Conservation (phyloP, 1,139 yeast species). For the Magnusiomyces ingens region DNA sequence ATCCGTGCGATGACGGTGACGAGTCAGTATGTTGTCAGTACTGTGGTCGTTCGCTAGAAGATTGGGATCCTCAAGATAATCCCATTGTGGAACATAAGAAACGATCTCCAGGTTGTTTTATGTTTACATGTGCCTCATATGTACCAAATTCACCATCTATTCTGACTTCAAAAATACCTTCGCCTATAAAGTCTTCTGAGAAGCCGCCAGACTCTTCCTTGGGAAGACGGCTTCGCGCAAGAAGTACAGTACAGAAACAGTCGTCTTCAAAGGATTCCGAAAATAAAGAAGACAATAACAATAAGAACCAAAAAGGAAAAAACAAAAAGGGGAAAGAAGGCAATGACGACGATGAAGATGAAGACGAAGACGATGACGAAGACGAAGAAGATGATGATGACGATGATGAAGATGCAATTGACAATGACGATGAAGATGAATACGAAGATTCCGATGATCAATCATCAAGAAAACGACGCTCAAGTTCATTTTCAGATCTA, state of each 20-base stretch:
- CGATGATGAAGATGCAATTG: background rate
- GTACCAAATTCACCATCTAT: background rate
- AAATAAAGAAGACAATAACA: slow-evolving; percentile 2
- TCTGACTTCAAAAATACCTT: no score
- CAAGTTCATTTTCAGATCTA: background rate
- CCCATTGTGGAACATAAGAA: slow-evolving; percentile 42
- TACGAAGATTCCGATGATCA: background rate
- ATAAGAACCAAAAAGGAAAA: background rate
- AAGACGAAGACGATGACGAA: slow-evolving; percentile 3
- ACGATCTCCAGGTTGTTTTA: slow-evolving; percentile 46
- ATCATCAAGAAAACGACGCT: background rate
- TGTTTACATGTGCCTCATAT: slow-evolving; percentile 29
- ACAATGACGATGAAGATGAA: background rate
- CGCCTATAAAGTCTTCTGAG: no score
- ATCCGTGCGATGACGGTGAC: slow-evolving; percentile 53
- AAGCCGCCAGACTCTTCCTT: no score
- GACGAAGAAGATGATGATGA: slow-evolving; percentile 7
- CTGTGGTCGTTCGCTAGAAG: slow-evolving; percentile 61
- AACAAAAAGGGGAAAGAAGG: background rate
- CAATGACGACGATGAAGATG: slow-evolving; percentile 1
- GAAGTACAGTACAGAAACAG: no score
- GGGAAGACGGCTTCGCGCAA: no score
- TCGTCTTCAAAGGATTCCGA: background rate
- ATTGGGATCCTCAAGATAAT: slow-evolving; percentile 65
- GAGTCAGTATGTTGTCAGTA: slow-evolving; percentile 68